Evolutionary conservation across 192 early-diverging fungal species (phyloP).

Genomic region (Chytriomyces hyalinus): DNA sequence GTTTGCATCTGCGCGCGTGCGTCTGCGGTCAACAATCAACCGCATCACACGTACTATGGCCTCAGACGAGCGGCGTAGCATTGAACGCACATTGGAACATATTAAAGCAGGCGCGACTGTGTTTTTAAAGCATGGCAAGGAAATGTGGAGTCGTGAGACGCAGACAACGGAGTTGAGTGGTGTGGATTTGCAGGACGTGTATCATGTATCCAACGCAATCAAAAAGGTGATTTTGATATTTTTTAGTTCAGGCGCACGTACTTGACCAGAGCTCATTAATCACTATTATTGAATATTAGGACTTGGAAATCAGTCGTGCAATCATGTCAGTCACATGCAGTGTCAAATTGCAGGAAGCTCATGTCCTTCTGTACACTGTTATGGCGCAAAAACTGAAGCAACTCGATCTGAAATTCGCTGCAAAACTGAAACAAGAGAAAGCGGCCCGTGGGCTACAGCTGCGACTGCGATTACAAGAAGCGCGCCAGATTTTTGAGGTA

Average conservation of each 20-base stretch:
- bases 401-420: background rate
- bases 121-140: slow-evolving; percentile 28
- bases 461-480: background rate
- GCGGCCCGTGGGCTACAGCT: background rate
- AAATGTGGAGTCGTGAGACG: slow-evolving; percentile 29
- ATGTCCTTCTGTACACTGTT: slow-evolving; percentile 22
- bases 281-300: background rate
- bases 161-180: slow-evolving; percentile 16
- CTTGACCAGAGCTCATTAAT: too few relatives aligned
- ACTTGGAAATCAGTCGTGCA: slow-evolving; percentile 13
- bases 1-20: too few relatives aligned
- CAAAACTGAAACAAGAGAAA: slow-evolving; percentile 5
- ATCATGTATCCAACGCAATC: background rate
- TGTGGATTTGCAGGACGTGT: slow-evolving; percentile 2
- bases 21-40: too few relatives aligned
- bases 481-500: slow-evolving; percentile 15
- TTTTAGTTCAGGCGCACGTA: background rate
- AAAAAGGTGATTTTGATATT: background rate
- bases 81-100: slow-evolving; percentile 11
- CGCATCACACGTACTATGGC: too few relatives aligned
- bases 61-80: background rate
- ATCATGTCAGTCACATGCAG: slow-evolving; percentile 28
- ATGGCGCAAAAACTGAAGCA: slow-evolving; percentile 20
- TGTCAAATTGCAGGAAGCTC: slow-evolving; percentile 20
- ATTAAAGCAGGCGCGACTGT: slow-evolving; percentile 11